These are phyloP conservation scores for Cutaneotrichosporon daszewskae DNA, from an alignment of 1,284 basidiomycete species.

Conservation along the genomic window DNA sequence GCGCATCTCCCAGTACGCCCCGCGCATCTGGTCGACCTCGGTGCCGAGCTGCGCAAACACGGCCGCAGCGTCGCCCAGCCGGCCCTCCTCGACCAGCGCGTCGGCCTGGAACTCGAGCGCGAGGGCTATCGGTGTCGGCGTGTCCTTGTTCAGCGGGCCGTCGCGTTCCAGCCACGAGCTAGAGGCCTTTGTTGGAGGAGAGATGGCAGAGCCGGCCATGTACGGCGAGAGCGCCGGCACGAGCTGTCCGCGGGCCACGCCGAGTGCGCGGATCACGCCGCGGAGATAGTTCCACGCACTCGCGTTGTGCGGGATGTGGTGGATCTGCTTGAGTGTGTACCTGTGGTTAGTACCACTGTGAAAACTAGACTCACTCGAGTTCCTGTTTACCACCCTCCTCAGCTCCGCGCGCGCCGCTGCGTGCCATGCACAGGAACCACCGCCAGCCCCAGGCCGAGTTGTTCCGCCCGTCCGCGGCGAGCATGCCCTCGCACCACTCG, in stretches of 20 bases:
- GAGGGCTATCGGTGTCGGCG: conserved; percentile 65
- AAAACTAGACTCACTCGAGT: conserved; percentile 57
- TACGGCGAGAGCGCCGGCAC: conserved; percentile 63
- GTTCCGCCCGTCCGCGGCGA: conserved; percentile 77
- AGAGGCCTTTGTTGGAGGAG: conserved; percentile 20
- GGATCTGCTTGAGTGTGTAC: conserved; percentile 66
- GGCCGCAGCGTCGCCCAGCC: conserved; percentile 52
- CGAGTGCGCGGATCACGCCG: conserved; percentile 47
- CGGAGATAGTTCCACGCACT: conserved; percentile 93
- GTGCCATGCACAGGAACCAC: conserved; percentile 81
- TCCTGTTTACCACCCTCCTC: conserved; percentile 48
- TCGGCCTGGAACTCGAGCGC: conserved; percentile 86
- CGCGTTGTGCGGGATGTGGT: conserved; percentile 81
- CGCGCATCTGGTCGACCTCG: conserved; percentile 66
- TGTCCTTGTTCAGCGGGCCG: conserved; percentile 57
- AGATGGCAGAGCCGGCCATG: conserved; percentile 40
- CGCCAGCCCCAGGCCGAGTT: conserved; percentile 97
- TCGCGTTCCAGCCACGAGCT: conserved; percentile 24
- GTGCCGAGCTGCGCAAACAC: conserved; percentile 66
- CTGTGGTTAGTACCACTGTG: conserved; percentile 40
- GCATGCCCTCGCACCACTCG: conserved; percentile 67
- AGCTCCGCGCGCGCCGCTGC: conserved; percentile 51
- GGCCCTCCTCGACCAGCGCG: conserved; percentile 57
- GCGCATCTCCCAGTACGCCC: conserved; percentile 40
- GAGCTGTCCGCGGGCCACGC: conserved; percentile 54